Conservation (phyloP, 2,329 filamentous ascomycete species). For the Chaetomium sp. region DNA sequence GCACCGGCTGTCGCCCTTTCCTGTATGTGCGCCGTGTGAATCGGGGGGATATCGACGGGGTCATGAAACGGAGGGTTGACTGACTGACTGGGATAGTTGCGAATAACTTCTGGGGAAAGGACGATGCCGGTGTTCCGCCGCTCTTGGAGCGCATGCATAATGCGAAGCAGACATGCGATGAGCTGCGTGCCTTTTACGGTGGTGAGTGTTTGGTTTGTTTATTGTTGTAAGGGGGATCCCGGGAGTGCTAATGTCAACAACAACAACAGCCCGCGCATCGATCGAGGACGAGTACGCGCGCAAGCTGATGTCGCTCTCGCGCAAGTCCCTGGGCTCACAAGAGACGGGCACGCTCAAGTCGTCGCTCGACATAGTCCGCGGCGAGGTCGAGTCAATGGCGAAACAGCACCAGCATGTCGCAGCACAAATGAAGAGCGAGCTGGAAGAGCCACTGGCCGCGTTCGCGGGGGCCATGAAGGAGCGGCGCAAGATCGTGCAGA, state of each 20-base stretch:
- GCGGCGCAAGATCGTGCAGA: constrained; percentile 90
- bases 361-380: constrained; percentile 81
- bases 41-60: background rate
- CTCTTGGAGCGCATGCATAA: constrained; percentile 90
- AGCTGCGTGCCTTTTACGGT: constrained; percentile 84
- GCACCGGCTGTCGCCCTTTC: constrained; percentile 26
- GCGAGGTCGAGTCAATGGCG: constrained; percentile 86
- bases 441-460: constrained; percentile 86
- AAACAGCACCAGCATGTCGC: constrained; percentile 91
- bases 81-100: constrained; percentile 55
- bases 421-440: constrained; percentile 87
- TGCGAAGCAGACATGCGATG: constrained; percentile 91
- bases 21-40: constrained; percentile 17
- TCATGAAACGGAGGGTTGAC: background rate
- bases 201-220: constrained; percentile 39
- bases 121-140: constrained; percentile 89
- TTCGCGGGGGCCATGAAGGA: constrained; percentile 97
- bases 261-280: constrained; percentile 64
- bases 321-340: constrained; percentile 82
- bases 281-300: constrained; percentile 96
- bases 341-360: constrained; percentile 77
- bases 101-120: constrained; percentile 99
- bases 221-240: background rate
- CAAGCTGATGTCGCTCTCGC: constrained; percentile 77
- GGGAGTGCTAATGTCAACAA: background rate